Evolutionary conservation across 371 early-diverging fungal species (phyloP), one percentile per base, ranked within the genome.

Genomic region (Umbelopsis sp.): DNA sequence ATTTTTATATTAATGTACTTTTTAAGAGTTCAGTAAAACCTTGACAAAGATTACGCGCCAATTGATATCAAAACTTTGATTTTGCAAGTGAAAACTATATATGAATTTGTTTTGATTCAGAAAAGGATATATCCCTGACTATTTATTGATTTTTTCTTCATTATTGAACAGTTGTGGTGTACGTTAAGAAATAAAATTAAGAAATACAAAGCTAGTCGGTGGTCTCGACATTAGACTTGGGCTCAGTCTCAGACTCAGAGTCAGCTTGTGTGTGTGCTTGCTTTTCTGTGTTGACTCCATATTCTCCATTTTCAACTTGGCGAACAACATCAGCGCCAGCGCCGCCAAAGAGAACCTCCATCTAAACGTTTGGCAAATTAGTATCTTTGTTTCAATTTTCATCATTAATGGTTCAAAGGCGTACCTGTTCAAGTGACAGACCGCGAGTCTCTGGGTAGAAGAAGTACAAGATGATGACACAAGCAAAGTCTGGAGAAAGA

Each of bases 381-480:
- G 29, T 9, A 12, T 2, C 53, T 35, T 2, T 35, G 4, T 35
- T 22, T 11, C 25, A 22, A 46, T 73, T 64, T 38, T 52, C 67
- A 63, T 69, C 69, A 67, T 20, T 44, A 45, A 8, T 9, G 29
- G 11, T 16, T 12, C 1, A 44, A 7, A 37, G n/a, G 7, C n/a
- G 37, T 63, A 32, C 63, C 44, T 16, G 18, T 20, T 20, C 50
- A 1, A 44, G 22, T 32, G 9, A 37, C 38, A 41, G 37, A 22
- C 32, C 66, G 25, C n/a, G 50, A 18, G 48, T 69, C 66, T 69
- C 73, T 38, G 73, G 73, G 53, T 73, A 73, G 51, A 74, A 78
- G 65, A 76, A 50, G 68, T 63, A 72, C 51, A 75, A 57, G 69
- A 76, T 81, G 22, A 70, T 22, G 18, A 53, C 64, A 68, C 78